Percentiles rank a stretch among this genome's conserved stretches.
These are phyloP conservation scores for Diaporthe eres DNA, from an alignment of 2,329 filamentous ascomycete genomes.

Conservation along the genomic window DNA sequence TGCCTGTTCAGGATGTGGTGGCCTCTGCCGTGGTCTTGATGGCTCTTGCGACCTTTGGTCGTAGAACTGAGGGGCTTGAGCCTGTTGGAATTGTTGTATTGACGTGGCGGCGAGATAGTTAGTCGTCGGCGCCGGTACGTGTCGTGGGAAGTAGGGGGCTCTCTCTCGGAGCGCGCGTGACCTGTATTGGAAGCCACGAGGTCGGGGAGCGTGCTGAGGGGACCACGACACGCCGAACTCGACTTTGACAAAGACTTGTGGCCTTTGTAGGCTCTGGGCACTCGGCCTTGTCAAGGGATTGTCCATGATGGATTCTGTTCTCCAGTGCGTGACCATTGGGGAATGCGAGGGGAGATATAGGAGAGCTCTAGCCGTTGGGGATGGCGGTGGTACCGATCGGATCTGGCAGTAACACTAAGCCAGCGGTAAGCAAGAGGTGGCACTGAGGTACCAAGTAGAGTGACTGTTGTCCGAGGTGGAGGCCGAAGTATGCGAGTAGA, in stretches of 20 bases:
- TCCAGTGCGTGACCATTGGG: conserved; percentile 44
- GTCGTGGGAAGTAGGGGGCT: conserved; percentile 59
- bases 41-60: conserved; percentile 44
- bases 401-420: conserved; percentile 29
- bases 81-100: conserved; percentile 35
- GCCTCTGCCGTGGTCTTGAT: conserved; percentile 38
- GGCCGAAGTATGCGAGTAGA: conserved; percentile 27
- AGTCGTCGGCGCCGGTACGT: conserved; percentile 60
- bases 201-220: conserved; percentile 58
- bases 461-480: conserved; percentile 20
- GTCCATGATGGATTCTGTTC: conserved; percentile 49
- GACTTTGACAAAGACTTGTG: conserved; percentile 65
- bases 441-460: conserved; percentile 12
- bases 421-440: conserved; percentile 17
- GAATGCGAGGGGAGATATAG: conserved; percentile 35
- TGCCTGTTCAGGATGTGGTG: conserved; percentile 42
- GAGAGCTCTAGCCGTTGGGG: neutral
- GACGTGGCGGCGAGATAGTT: conserved; percentile 56
- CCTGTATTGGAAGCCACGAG: conserved; percentile 62
- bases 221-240: conserved; percentile 67
- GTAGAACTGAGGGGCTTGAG: conserved; percentile 21
- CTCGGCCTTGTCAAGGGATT: conserved; percentile 46
- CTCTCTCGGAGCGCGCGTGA: conserved; percentile 61
- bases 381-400: conserved; percentile 26
- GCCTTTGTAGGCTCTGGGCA: conserved; percentile 50